Base-by-base conservation (phyloP, 2,329 filamentous ascomycete species). In the Fusarium globosum region DNA sequence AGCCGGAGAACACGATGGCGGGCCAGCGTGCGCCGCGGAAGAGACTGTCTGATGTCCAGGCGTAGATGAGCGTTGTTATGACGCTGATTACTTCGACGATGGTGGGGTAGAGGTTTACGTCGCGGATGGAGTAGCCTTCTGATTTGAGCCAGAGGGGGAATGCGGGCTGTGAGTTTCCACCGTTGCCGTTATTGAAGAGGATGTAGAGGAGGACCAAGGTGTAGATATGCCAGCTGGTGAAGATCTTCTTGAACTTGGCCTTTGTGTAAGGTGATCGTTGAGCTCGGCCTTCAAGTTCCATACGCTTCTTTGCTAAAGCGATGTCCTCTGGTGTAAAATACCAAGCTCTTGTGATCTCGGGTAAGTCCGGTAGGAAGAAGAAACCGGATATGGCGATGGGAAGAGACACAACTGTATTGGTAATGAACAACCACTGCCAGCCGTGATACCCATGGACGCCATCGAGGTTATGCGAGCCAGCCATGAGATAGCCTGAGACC, bases 211-310 rank as follows among this genome's bases (percentile, higher is more conserved):
- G 61, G 0, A 85, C 86, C 7, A 93, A 81, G 1, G 87, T 72
- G 60, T 91, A 93, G 2, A 93, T 88, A 62, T 91, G 91, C 91
- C 91, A 93, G 12, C 87, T 88, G 0, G 85, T 84, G 64, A 92
- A 88, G 39, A 92, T 92, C 75, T 87, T 89, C 75, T 84, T 84
- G 35, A 92, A 77, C 79, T 91, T 92, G 80, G 79, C 74, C 48
- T 78, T 81, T 0, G 83, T 85, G 62, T 81, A 86, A 0, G 81
- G 80, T 0, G 81, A 80, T 0, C 85, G 75, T 30, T 81, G 79
- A 1, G 85, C 85, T 7, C 85, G 81, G 0, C 85, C 85, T 64
- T 87, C 86, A 3, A 86, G 78, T 51, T 80, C 68, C 80, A 82
- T 80, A 2, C 79, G 76, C 15, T 66, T 75, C 45, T 79, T 74